A percentile compares a stretch with the other conserved stretches of the same genome.
Evolutionary conservation across 768 basidiomycete species (phyloP).

Genomic region (Chalciporus piperatus): DNA sequence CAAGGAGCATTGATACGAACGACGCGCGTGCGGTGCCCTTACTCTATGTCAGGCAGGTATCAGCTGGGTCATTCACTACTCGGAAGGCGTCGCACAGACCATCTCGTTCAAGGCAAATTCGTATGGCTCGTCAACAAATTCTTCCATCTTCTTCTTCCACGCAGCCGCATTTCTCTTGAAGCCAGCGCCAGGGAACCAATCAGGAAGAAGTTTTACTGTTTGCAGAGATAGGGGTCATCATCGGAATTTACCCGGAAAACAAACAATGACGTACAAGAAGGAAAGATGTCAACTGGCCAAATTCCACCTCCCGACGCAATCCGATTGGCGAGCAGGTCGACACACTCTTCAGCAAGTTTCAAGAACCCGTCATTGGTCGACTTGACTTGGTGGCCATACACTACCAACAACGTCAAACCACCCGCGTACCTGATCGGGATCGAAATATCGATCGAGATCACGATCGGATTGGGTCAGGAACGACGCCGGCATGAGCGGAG

Average conservation of each 20-base stretch:
- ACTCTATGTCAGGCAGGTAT: conserved; percentile 24
- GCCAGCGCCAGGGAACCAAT: conserved; percentile 64
- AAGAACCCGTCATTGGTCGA: conserved; percentile 41
- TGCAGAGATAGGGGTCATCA: too few relatives aligned
- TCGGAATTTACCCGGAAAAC: neutral
- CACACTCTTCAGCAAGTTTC: conserved; percentile 41
- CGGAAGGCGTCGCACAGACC: conserved; percentile 41
- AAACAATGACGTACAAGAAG: conserved; percentile 26
- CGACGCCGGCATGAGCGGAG: neutral
- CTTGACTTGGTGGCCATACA: conserved; percentile 57
- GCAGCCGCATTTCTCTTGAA: conserved; percentile 58
- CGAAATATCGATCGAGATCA: conserved; percentile 14
- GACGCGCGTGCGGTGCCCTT: conserved; percentile 38
- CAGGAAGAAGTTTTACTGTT: conserved; percentile 53
- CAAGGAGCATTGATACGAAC: conserved; percentile 49
- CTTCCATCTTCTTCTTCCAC: conserved; percentile 65
- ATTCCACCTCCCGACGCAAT: conserved; percentile 44
- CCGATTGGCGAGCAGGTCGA: conserved; percentile 40
- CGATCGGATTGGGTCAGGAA: conserved; percentile 18
- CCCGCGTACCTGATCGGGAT: conserved; percentile 44
- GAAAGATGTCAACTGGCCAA: conserved; percentile 42
- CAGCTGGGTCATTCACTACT: conserved; percentile 29
- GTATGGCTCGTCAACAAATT: conserved; percentile 63
- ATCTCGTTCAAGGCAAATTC: conserved; percentile 55
- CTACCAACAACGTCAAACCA: conserved; percentile 50